phyloP scores from a whole-genome alignment of 2,329 filamentous ascomycete genomes.

The Diaporthe eres region DNA sequence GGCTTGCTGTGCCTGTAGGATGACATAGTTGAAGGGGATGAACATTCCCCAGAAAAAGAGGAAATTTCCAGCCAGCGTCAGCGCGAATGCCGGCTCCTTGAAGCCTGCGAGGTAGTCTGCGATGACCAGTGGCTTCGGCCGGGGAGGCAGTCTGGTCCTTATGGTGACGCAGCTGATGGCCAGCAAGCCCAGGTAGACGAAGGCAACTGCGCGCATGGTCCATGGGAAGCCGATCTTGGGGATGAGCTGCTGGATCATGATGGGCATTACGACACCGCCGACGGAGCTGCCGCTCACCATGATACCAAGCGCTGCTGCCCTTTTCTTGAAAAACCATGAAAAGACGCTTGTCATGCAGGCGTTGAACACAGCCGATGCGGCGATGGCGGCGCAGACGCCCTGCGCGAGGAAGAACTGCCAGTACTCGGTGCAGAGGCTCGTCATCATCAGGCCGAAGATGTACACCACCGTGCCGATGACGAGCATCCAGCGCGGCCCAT shows the following conservation, averaged over 20 bases:
- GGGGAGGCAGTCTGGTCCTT: slow-evolving; percentile 53
- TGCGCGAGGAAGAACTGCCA: slow-evolving; percentile 59
- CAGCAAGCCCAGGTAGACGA: slow-evolving; percentile 54
- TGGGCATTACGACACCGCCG: slow-evolving; percentile 69
- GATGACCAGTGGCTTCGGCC: slow-evolving; percentile 57
- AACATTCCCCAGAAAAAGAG: slow-evolving; percentile 70
- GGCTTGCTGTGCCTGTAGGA: slow-evolving; percentile 61
- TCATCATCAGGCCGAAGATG: slow-evolving; percentile 74
- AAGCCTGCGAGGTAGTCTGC: slow-evolving; percentile 63
- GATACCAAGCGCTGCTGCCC: slow-evolving; percentile 63
- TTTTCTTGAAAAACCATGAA: slow-evolving; percentile 63
- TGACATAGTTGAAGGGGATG: slow-evolving; percentile 67
- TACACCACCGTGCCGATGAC: slow-evolving; percentile 65
- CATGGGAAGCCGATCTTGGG: slow-evolving; percentile 59
- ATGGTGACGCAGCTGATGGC: slow-evolving; percentile 50
- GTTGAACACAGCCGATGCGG: slow-evolving; percentile 54
- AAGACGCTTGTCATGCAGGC: slow-evolving; percentile 52
- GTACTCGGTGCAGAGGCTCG: slow-evolving; percentile 59
- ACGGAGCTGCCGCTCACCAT: slow-evolving; percentile 63
- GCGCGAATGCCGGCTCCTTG: slow-evolving; percentile 59
- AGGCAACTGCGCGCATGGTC: slow-evolving; percentile 55
- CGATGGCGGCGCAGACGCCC: slow-evolving; percentile 51
- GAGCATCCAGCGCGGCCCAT: slow-evolving; percentile 70
- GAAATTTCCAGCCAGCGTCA: slow-evolving; percentile 63
- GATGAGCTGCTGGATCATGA: slow-evolving; percentile 68